These are phyloP conservation scores for Aspergillus neoniger DNA, from an alignment of 2,329 filamentous ascomycete genomes.

Conservation along the genomic window DNA sequence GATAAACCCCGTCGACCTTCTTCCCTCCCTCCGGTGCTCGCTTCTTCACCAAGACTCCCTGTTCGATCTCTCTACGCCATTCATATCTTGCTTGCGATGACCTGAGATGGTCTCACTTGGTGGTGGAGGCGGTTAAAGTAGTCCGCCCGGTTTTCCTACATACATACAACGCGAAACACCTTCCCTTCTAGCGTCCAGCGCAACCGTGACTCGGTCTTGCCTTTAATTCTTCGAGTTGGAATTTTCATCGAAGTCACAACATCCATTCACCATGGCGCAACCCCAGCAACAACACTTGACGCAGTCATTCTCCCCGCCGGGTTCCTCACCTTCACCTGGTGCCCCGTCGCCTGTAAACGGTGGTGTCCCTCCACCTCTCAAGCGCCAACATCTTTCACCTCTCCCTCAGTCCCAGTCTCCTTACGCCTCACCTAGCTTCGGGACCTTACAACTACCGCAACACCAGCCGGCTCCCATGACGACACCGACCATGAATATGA, in stretches of 20 bases:
- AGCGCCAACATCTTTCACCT: slow-evolving; percentile 71
- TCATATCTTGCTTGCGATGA: slow-evolving; percentile 24
- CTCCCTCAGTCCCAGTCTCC: slow-evolving; percentile 65
- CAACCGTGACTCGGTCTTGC: slow-evolving; percentile 25
- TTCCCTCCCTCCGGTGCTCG: slow-evolving; percentile 19
- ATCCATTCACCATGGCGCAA: slow-evolving; percentile 57
- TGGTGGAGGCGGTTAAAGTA: slow-evolving; percentile 41
- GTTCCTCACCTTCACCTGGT: slow-evolving; percentile 63
- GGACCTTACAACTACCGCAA: slow-evolving; percentile 49
- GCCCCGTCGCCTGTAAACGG: slow-evolving; percentile 53
- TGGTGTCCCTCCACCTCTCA: slow-evolving; percentile 67
- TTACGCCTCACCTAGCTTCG: slow-evolving; percentile 62
- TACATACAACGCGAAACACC: slow-evolving; percentile 32
- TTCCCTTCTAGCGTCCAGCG: slow-evolving; percentile 18
- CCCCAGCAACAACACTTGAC: slow-evolving; percentile 51
- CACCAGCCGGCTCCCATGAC: slow-evolving; percentile 36
- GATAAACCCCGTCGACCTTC: slow-evolving; percentile 9
- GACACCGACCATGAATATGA: slow-evolving; percentile 46
- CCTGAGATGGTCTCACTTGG: slow-evolving; percentile 43
- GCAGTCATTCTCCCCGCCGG: slow-evolving; percentile 64
- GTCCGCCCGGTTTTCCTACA: slow-evolving; percentile 37
- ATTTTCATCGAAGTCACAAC: slow-evolving; percentile 5
- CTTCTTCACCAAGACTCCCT: slow-evolving; percentile 1
- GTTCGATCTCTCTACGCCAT: not conserved
- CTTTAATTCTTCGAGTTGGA: slow-evolving; percentile 3